These are phyloP conservation scores for Plasmodium knowlesi DNA, from an alignment of 169 alveolate species.

Conservation along the genomic window DNA sequence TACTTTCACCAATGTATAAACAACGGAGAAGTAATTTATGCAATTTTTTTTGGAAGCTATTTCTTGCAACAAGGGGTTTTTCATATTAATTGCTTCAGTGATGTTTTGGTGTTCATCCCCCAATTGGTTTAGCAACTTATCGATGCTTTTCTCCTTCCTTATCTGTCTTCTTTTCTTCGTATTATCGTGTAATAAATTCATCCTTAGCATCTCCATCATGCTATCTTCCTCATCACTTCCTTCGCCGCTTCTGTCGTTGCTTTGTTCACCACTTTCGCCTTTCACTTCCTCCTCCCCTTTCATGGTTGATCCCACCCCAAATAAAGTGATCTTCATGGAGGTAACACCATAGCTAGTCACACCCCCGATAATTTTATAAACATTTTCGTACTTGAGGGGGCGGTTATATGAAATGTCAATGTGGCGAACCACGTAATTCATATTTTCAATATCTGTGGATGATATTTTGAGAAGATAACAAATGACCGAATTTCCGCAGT, in stretches of 20 bases:
- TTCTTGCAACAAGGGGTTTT: background rate
- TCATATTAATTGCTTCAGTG: background rate
- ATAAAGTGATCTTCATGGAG: background rate
- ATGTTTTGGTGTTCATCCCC: background rate
- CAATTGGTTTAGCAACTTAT: background rate
- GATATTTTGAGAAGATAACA: background rate
- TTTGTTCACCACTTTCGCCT: background rate
- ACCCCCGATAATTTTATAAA: background rate
- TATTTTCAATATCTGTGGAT: background rate
- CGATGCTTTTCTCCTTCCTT: background rate
- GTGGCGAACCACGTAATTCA: constrained; percentile 9
- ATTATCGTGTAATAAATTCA: background rate
- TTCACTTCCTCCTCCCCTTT: background rate
- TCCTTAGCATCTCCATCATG: background rate
- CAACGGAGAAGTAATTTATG: background rate
- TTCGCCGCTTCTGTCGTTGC: background rate
- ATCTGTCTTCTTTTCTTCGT: background rate
- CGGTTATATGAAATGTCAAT: background rate
- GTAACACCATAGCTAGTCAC: background rate
- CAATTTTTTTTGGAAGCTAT: background rate
- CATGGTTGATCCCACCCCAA: background rate
- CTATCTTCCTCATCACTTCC: background rate
- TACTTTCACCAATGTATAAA: background rate
- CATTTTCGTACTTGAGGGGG: background rate
- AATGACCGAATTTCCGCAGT: constrained; percentile 1